These are phyloP conservation scores for Lanzia echinophila DNA, from an alignment of 2,329 filamentous ascomycete species.

Conservation along the genomic window DNA sequence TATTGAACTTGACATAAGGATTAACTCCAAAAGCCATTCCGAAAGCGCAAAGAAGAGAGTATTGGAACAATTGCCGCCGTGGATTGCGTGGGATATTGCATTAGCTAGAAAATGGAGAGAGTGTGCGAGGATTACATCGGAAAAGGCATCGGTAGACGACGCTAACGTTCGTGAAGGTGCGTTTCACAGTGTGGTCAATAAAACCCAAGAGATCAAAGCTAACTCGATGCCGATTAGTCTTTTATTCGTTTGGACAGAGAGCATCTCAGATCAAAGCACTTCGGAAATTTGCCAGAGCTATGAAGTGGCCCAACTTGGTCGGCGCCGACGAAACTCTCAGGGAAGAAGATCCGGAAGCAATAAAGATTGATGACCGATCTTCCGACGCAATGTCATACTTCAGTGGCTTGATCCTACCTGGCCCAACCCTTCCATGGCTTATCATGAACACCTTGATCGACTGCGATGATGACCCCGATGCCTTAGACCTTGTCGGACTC, in stretches of 20 bases:
- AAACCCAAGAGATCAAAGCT: conserved; percentile 6
- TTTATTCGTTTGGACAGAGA: conserved; percentile 57
- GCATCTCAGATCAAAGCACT: conserved; percentile 63
- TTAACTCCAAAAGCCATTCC: conserved; percentile 55
- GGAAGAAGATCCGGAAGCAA: conserved; percentile 38
- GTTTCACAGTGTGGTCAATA: too few relatives aligned
- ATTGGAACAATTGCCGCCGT: conserved; percentile 58
- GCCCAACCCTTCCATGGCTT: conserved; percentile 63
- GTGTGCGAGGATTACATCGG: conserved; percentile 52
- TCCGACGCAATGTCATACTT: conserved; percentile 74
- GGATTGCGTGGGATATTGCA: conserved; percentile 65
- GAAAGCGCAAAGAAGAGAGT: conserved; percentile 59
- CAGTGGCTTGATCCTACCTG: conserved; percentile 65
- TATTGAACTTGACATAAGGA: conserved; percentile 64
- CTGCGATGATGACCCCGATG: conserved; percentile 62
- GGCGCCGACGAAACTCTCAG: conserved; percentile 57
- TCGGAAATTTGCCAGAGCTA: conserved; percentile 59
- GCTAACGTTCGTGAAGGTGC: conserved; percentile 15
- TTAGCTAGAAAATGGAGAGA: conserved; percentile 68
- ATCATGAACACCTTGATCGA: conserved; percentile 75
- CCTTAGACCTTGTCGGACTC: conserved; percentile 58
- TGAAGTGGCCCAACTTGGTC: conserved; percentile 71
- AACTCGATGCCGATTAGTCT: conserved; percentile 37
- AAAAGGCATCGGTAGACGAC: conserved; percentile 45
- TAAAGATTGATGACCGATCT: conserved; percentile 50